Base-by-base conservation (phyloP, 306 rosid species). In the Spatholobus suberectus region DNA sequence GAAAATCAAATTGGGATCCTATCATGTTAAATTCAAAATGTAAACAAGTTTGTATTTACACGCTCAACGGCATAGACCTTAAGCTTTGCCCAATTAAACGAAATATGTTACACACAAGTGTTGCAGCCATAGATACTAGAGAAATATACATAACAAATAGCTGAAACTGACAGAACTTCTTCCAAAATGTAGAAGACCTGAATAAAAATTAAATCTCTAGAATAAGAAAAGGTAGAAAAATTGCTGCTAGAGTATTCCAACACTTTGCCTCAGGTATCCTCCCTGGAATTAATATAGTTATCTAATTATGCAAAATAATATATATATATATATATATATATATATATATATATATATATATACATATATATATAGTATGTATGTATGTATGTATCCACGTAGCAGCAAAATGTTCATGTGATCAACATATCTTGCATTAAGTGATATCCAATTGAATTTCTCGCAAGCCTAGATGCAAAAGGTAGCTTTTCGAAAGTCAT, bases 11-110 rank as follows among this genome's bases (percentile, higher is more conserved):
- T 41, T 29, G 32, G 63, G 29, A 27, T 14, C 21, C 70, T 71
- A 24, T 17, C 3, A 70, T 51, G 77, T 66, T 63, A 82, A 74
- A 59, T 17, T 43, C 20, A 11, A 78, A 70, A 34, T 34, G 14
- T 63, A 20, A 26, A 35, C 29, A 44, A 12, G 63, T 62, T 52
- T 21, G 57, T 73, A 79, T 79, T 40, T 55, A 69, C 84, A 79
- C 21, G 54, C 27, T 29, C 40, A 21, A 21, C 4, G 15, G 21
- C 78, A 76, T 78, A 35, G 47, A n/a, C 75, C 40, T 35, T 73
- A 34, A 70, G 18, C 68, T 58, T 82, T 35, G 34, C 58, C 69
- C 14, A 52, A 52, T 11, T 46, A 34, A 72, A 38, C 8, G 21
- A 58, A 70, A 20, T 26, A 21, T 58, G 5, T 23, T 23, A 24